phyloP scores from a whole-genome alignment of 306 rosid species.

The Alnus glutinosa region DNA sequence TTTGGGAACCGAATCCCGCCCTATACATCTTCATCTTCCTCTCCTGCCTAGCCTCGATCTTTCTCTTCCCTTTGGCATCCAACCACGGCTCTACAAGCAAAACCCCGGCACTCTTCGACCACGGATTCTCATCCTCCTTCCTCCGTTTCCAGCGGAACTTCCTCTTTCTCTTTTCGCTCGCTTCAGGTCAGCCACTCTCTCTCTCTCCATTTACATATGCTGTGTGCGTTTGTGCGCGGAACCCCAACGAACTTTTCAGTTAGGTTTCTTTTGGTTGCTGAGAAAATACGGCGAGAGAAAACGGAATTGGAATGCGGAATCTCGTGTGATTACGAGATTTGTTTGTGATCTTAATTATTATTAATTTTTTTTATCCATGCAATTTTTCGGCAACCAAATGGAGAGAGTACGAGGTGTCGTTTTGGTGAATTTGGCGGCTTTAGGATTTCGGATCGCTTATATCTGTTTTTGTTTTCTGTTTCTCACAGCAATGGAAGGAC shows the following conservation, averaged over 20 bases:
- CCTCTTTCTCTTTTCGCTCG: conserved; percentile 67
- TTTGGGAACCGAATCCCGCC: conserved; percentile 81
- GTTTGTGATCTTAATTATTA: background rate
- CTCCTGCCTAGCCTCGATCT: conserved; percentile 62
- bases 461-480: conserved; percentile 15
- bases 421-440: conserved; percentile 11
- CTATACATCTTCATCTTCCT: conserved; percentile 58
- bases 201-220: background rate
- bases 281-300: conserved; percentile 32
- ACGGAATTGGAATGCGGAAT: background rate
- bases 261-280: conserved; percentile 23
- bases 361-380: conserved; percentile 6
- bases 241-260: background rate
- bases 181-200: conserved; percentile 59
- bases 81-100: conserved; percentile 31
- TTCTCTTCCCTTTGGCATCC: conserved; percentile 53
- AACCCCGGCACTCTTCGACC: conserved; percentile 64
- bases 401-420: conserved; percentile 4
- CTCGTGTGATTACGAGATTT: background rate
- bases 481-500: conserved; percentile 71
- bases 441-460: conserved; percentile 27
- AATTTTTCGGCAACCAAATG: conserved; percentile 21
- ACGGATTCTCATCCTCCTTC: conserved; percentile 65
- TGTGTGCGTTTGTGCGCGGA: too few species aligned
- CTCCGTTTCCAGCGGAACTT: conserved; percentile 70